Conservation (phyloP, 371 early-diverging fungal species). For the Mucor lusitanicus region DNA sequence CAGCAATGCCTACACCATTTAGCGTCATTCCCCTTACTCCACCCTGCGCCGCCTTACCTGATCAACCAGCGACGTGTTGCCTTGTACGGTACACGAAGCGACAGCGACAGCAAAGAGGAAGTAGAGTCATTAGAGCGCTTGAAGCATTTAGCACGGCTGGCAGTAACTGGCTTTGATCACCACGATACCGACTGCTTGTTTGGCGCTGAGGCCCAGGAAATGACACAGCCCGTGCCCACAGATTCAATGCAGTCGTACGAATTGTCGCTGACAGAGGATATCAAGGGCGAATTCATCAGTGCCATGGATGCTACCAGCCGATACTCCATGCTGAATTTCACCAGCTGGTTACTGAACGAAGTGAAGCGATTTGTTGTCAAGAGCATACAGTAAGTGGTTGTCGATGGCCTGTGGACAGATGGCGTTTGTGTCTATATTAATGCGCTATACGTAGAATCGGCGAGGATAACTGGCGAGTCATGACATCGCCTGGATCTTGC, state of each 20-base stretch:
- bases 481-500: conserved; percentile 78
- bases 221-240: conserved; percentile 51
- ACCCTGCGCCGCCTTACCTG: conserved; percentile 44
- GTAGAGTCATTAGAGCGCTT: conserved; percentile 23
- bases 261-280: conserved; percentile 31
- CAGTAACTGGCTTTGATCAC: conserved; percentile 27
- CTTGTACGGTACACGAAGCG: conserved; percentile 36
- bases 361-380: conserved; percentile 73
- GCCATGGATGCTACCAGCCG: conserved; percentile 46
- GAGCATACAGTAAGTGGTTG: conserved; percentile 53
- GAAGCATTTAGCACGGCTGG: conserved; percentile 30
- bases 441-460: conserved; percentile 52
- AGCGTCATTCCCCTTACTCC: conserved; percentile 54
- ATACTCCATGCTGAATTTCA: conserved; percentile 53
- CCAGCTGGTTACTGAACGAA: conserved; percentile 61
- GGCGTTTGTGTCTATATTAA: background rate
- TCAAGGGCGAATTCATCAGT: conserved; percentile 34
- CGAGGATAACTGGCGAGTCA: conserved; percentile 82
- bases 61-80: conserved; percentile 62
- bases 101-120: conserved; percentile 24
- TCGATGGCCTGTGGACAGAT: no score
- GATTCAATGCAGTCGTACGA: conserved; percentile 40
- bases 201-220: conserved; percentile 44
- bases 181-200: conserved; percentile 28
- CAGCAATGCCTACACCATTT: conserved; percentile 55